phyloP scores from a whole-genome alignment of 805 yeast genomes.

The Saccharomyces jurei region DNA sequence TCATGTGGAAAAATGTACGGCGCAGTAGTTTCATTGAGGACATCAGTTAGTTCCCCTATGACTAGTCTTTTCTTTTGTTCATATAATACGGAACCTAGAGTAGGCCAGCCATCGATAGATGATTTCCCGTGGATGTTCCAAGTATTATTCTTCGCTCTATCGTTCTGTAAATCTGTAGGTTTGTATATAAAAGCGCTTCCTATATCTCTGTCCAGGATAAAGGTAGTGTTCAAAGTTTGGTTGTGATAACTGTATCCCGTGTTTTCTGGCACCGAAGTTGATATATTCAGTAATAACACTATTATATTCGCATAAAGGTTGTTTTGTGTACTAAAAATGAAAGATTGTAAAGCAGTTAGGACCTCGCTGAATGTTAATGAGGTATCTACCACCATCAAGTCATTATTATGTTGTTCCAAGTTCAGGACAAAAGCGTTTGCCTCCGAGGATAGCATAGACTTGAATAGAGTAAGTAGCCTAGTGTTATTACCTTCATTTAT shows the following conservation, averaged over 20 bases:
- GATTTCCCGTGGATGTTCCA: conserved; percentile 10
- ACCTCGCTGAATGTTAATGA: conserved; percentile 23
- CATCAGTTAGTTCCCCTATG: conserved; percentile 29
- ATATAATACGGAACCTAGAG: conserved; percentile 31
- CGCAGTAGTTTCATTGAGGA: conserved; percentile 24
- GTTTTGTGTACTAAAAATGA: conserved; percentile 37
- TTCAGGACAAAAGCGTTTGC: conserved; percentile 43
- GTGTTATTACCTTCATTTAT: conserved; percentile 27
- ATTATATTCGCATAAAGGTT: conserved; percentile 39
- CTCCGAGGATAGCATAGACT: conserved; percentile 36
- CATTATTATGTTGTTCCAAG: conserved; percentile 45
- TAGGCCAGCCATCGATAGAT: conserved; percentile 29
- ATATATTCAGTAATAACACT: conserved; percentile 33
- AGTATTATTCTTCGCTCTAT: conserved; percentile 14
- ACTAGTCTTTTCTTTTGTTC: conserved; percentile 31
- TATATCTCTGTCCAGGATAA: conserved; percentile 13
- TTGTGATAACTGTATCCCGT: background rate
- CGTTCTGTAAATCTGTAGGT: conserved; percentile 20
- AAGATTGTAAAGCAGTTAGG: conserved; percentile 26
- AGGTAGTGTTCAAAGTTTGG: conserved; percentile 10
- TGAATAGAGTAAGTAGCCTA: conserved; percentile 24
- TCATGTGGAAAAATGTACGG: conserved; percentile 25
- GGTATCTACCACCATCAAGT: conserved; percentile 17
- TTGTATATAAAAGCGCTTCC: conserved; percentile 24
- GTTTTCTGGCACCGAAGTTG: conserved; percentile 1